Base-by-base conservation (phyloP, 331 rosid species). In the Dryas integrifolia region DNA sequence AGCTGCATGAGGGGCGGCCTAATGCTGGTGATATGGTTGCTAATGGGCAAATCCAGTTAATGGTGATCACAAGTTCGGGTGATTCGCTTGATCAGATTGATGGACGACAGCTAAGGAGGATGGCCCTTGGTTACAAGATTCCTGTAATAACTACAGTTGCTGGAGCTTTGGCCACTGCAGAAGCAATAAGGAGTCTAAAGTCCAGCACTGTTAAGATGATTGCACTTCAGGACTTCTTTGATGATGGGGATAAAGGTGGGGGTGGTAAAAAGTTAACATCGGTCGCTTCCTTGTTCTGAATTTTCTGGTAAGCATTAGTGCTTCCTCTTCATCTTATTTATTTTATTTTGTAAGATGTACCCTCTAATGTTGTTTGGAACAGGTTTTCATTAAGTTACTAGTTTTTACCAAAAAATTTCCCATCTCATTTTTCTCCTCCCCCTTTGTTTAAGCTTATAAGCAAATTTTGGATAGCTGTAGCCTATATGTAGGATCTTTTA, bases 21-120 rank as follows among this genome's bases (percentile, higher is more conserved):
- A 92, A 92, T 64, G 97, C 99, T 41, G 99, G 96, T 67, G 98
- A 95, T 80, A 83, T 90, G 92, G 81, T 95, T 81, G 88, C 99
- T 16, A 95, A 95, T 47, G 98, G 91, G 58, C 97, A 90, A 72
- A 90, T 95, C 79, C 99, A 92, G 74, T 86, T 95, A 75, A 95
- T 95, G 99, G 90, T 92, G 74, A 90, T 92, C 66, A 95, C 99
- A 57, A 95, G 98, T 76, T 90, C 98, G 21, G 99, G 92, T 56
- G 98, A 95, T 46, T 86, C 88, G 35, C 94, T 87, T 26, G 98
- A 95, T 80, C 97, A 90, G 82, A 92, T 87, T 51, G 99, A 95
- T 84, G 99, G 99, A 70, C 80, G 89, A 67, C 84, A 88, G 79
- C 76, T 95, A 61, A 88, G 98, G 69, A 90, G 98, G 68, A 88